Conservation (phyloP, 345 rosid genomes). For the Trapa incisa region DNA sequence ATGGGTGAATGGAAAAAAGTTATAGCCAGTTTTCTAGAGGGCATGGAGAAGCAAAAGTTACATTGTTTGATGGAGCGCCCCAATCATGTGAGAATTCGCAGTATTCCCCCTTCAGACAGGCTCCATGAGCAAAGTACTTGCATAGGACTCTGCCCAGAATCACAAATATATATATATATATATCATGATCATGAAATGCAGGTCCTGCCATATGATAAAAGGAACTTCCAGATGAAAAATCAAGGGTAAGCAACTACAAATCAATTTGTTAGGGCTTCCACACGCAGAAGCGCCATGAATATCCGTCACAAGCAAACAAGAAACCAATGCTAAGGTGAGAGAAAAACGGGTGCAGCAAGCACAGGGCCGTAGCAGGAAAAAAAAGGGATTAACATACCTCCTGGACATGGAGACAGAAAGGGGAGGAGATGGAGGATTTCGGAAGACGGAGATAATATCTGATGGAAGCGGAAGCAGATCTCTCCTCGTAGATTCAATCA, state of each 20-base stretch:
- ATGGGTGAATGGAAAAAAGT: neutral
- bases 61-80: constrained; percentile 54
- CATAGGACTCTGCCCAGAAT: constrained; percentile 43
- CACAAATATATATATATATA: too few relatives aligned
- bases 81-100: constrained; percentile 87
- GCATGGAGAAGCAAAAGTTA: constrained; percentile 12
- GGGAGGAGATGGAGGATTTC: neutral
- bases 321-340: neutral
- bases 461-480: neutral
- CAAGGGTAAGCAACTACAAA: neutral
- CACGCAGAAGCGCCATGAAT: neutral
- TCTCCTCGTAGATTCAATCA: neutral
- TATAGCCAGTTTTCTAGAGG: neutral
- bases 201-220: neutral
- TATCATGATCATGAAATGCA: neutral
- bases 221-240: neutral
- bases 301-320: neutral
- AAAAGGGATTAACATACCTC: neutral
- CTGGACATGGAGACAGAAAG: neutral
- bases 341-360: neutral
- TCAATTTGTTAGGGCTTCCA: neutral
- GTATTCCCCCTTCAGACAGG: constrained; percentile 84
- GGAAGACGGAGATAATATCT: neutral
- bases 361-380: neutral
- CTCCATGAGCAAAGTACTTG: constrained; percentile 86